Evolutionary conservation across 768 basidiomycete species (phyloP).

Genomic region (Tulasnella sp.): DNA sequence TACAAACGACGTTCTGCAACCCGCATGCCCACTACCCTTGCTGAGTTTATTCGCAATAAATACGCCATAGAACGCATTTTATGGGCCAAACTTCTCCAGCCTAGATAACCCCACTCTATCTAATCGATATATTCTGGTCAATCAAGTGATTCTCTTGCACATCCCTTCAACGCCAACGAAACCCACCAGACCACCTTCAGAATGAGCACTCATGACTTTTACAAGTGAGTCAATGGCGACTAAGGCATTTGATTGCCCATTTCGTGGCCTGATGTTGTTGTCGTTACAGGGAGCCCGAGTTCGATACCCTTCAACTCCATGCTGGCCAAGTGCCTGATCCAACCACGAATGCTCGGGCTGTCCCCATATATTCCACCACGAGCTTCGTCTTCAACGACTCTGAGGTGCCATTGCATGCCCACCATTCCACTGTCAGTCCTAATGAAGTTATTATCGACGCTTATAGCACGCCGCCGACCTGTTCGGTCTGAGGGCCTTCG

Average conservation of each 20-base stretch:
- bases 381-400: conserved; percentile 67
- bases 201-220: background rate
- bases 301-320: conserved; percentile 73
- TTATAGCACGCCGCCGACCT: conserved; percentile 59
- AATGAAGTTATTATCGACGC: background rate
- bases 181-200: background rate
- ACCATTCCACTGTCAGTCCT: background rate
- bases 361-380: conserved; percentile 66
- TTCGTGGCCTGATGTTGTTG: too few relatives aligned
- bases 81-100: too few relatives aligned
- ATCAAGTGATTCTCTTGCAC: too few relatives aligned
- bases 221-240: too few relatives aligned
- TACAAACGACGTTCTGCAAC: too few relatives aligned
- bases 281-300: conserved; percentile 42
- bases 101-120: too few relatives aligned
- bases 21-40: too few relatives aligned
- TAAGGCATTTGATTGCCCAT: too few relatives aligned
- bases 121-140: too few relatives aligned
- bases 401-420: conserved; percentile 32
- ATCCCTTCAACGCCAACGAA: too few relatives aligned
- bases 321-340: conserved; percentile 48
- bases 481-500: conserved; percentile 52
- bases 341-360: conserved; percentile 41
- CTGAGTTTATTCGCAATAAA: too few relatives aligned
- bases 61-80: too few relatives aligned